phyloP scores from a whole-genome alignment of 2,329 filamentous ascomycete genomes.

The Diaporthe australafricana region DNA sequence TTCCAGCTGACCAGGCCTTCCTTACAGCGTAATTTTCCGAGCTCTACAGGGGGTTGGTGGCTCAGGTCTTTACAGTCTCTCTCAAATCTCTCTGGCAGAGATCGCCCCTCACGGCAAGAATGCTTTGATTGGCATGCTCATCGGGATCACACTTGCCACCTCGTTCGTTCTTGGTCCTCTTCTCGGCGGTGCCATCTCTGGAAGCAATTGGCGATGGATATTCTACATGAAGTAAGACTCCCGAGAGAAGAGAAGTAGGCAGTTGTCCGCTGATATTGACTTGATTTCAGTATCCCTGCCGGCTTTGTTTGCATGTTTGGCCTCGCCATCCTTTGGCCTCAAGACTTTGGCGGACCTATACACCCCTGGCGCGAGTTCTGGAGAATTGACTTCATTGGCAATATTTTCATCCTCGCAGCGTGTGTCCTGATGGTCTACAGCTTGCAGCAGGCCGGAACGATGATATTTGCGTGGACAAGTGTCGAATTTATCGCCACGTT shows the following conservation, averaged over 20 bases:
- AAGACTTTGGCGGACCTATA: constrained; percentile 49
- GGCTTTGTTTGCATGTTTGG: constrained; percentile 48
- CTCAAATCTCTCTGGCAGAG: constrained; percentile 68
- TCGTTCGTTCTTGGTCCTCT: constrained; percentile 70
- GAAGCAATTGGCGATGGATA: constrained; percentile 68
- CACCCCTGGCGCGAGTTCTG: constrained; percentile 56
- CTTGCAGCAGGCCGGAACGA: constrained; percentile 67
- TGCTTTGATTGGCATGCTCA: constrained; percentile 64
- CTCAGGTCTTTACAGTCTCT: constrained; percentile 70
- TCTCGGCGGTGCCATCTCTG: constrained; percentile 67
- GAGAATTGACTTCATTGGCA: constrained; percentile 65
- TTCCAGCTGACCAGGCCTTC: constrained; percentile 32
- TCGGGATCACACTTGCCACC: constrained; percentile 66
- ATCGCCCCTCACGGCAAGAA: constrained; percentile 65
- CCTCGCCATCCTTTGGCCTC: constrained; percentile 58
- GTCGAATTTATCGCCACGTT: constrained; percentile 62
- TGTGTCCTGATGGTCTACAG: constrained; percentile 67
- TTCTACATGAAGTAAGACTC: constrained; percentile 70
- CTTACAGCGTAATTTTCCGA: constrained; percentile 66
- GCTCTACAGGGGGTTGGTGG: constrained; percentile 71
- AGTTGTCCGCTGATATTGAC: neutral
- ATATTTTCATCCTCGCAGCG: constrained; percentile 60
- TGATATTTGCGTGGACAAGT: constrained; percentile 63
- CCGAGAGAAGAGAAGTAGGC: neutral
- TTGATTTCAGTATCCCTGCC: constrained; percentile 36